These are phyloP conservation scores for Penicillium psychrosexuale DNA, from an alignment of 2,329 filamentous ascomycete genomes.

Conservation along the genomic window DNA sequence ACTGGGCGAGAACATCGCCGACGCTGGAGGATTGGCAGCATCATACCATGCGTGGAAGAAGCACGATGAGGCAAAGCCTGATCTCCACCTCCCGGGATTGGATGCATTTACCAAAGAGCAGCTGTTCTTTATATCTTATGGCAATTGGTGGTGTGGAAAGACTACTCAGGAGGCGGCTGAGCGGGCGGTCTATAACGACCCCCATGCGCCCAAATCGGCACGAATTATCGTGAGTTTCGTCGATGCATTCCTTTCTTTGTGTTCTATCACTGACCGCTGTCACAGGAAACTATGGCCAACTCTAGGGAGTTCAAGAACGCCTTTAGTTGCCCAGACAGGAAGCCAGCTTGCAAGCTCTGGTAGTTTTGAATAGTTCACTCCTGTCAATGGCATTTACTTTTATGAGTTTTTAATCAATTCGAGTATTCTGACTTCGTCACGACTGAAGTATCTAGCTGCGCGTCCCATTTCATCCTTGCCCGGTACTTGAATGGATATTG, in stretches of 20 bases:
- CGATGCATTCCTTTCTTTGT: neutral
- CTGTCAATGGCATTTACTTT: neutral
- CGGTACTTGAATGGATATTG: neutral
- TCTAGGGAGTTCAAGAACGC: conserved; percentile 65
- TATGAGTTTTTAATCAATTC: neutral
- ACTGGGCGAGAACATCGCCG: conserved; percentile 68
- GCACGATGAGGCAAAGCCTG: conserved; percentile 51
- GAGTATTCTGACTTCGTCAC: neutral
- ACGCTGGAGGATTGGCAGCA: conserved; percentile 63
- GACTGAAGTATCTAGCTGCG: neutral
- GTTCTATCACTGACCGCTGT: neutral
- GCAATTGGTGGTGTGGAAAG: conserved; percentile 66
- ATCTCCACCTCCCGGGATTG: conserved; percentile 58
- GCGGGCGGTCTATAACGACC: conserved; percentile 59
- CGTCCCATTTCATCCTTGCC: neutral
- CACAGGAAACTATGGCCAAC: conserved; percentile 60
- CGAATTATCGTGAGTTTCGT: conserved; percentile 49
- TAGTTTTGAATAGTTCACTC: conserved; percentile 35
- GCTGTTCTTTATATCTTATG: conserved; percentile 66
- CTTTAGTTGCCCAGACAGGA: conserved; percentile 63
- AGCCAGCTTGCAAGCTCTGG: conserved; percentile 69
- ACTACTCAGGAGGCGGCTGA: conserved; percentile 57
- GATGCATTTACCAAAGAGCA: conserved; percentile 64
- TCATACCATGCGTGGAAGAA: conserved; percentile 65
- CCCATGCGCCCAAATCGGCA: conserved; percentile 62